Evolutionary conservation across 768 basidiomycete genomes (phyloP).

Genomic region (Hericium alpestre): DNA sequence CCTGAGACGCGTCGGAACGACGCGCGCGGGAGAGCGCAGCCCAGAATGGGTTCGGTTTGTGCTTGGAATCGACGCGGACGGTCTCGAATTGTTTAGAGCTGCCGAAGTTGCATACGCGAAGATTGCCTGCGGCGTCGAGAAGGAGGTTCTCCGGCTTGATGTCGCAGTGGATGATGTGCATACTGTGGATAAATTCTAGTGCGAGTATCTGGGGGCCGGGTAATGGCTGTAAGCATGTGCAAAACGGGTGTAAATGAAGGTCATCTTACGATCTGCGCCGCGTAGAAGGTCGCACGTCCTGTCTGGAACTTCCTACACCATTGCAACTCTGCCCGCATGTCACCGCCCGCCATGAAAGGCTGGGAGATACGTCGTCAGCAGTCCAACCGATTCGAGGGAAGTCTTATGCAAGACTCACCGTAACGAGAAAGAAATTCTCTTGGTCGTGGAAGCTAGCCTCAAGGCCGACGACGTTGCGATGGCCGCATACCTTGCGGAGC

Average conservation of each 20-base stretch:
- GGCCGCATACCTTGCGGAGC: conserved; percentile 1
- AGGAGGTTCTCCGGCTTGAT: conserved; percentile 9
- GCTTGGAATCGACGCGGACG: neutral
- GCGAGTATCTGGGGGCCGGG: conserved; percentile 3
- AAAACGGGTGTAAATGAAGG: neutral
- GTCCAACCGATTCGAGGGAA: neutral
- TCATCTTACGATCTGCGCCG: conserved; percentile 5
- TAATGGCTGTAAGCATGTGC: neutral
- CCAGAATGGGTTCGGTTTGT: neutral
- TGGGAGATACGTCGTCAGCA: neutral
- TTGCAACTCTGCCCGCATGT: neutral
- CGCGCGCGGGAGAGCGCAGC: no score
- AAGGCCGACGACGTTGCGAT: neutral
- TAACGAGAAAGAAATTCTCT: conserved; percentile 7
- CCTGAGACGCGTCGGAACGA: no score
- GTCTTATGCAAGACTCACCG: neutral
- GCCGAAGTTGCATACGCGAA: conserved; percentile 6
- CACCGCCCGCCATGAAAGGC: neutral
- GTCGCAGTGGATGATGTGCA: conserved; percentile 7
- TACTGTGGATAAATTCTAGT: conserved; percentile 2
- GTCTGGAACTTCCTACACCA: neutral
- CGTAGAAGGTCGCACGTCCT: neutral
- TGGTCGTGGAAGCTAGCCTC: conserved; percentile 6
- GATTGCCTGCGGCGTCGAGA: conserved; percentile 2
- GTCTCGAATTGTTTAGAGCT: conserved; percentile 2